phyloP scores from a whole-genome alignment of 1,139 yeast species.

The Yamadazyma trypodendri region DNA sequence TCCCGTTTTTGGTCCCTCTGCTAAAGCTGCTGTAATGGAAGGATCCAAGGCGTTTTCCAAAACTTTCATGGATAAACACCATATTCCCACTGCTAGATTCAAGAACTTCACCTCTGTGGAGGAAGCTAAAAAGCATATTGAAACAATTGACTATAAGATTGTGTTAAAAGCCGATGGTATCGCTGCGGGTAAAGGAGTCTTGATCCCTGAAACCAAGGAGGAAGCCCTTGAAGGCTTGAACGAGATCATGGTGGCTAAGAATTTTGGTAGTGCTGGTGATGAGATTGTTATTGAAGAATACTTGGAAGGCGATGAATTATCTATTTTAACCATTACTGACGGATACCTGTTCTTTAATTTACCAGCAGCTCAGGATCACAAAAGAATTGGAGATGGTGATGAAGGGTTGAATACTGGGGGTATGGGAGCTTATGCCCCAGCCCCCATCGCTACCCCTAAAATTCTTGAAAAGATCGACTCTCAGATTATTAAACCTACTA shows the following conservation, averaged over 20 bases:
- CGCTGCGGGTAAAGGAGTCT: slow-evolving; percentile 98
- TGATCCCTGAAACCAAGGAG: slow-evolving; percentile 80
- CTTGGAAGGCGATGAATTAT: slow-evolving; percentile 94
- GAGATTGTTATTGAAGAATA: slow-evolving; percentile 96
- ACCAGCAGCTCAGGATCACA: slow-evolving; percentile 98
- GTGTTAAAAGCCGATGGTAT: slow-evolving; percentile 97
- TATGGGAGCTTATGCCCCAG: slow-evolving; percentile 99
- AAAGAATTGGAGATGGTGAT: slow-evolving; percentile 92
- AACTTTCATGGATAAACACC: slow-evolving; percentile 87
- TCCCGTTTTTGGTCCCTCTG: slow-evolving; percentile 95
- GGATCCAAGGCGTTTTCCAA: slow-evolving; percentile 96
- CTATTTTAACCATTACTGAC: slow-evolving; percentile 88
- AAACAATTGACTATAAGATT: slow-evolving; percentile 65
- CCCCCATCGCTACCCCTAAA: slow-evolving; percentile 81
- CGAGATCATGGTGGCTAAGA: slow-evolving; percentile 85
- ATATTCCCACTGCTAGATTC: slow-evolving; percentile 91
- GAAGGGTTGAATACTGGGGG: slow-evolving; percentile 97
- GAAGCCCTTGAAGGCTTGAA: slow-evolving; percentile 85
- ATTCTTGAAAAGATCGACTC: slow-evolving; percentile 68
- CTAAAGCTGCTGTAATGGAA: slow-evolving; percentile 89
- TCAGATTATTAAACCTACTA: slow-evolving; percentile 81
- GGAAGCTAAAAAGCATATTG: slow-evolving; percentile 70
- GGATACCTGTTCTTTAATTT: slow-evolving; percentile 89
- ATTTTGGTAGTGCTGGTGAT: slow-evolving; percentile 92
- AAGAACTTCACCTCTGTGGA: slow-evolving; percentile 76